Conservation (phyloP, 1,139 yeast genomes). For the Taiozyma sp. region DNA sequence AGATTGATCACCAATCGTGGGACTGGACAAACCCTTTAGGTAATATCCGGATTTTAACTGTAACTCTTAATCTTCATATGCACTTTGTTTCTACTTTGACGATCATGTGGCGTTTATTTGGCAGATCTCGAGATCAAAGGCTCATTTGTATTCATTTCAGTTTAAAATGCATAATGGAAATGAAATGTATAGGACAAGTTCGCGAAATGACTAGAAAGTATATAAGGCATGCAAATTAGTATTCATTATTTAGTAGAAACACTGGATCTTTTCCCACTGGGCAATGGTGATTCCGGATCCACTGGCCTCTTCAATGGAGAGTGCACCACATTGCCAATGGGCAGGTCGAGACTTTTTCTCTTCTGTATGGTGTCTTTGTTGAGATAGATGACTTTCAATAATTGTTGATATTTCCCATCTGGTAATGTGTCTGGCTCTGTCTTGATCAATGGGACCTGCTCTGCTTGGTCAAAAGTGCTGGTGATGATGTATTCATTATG, state of each 20-base stretch:
- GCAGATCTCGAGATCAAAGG: background rate
- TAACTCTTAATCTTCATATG: background rate
- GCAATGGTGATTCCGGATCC: conserved; percentile 6
- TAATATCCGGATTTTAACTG: background rate
- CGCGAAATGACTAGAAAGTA: background rate
- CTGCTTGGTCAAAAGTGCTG: background rate
- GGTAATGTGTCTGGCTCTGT: conserved; percentile 14
- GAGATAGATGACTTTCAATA: background rate
- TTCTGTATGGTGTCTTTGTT: background rate
- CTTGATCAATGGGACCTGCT: conserved; percentile 3
- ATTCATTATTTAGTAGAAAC: background rate
- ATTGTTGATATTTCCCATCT: conserved; percentile 3
- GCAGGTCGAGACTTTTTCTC: background rate
- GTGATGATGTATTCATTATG: conserved; percentile 2
- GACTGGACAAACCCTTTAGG: background rate
- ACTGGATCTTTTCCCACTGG: conserved; percentile 5
- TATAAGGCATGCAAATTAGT: background rate
- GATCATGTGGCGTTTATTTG: background rate
- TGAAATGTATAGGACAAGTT: background rate
- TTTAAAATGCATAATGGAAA: background rate
- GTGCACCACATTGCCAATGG: background rate
- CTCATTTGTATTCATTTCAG: background rate
- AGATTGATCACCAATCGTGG: background rate
- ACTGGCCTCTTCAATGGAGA: conserved; percentile 13
- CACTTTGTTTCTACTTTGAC: background rate